These are phyloP conservation scores for Umbelopsis sp. DNA, from an alignment of 192 early-diverging fungal genomes.

Conservation along the genomic window DNA sequence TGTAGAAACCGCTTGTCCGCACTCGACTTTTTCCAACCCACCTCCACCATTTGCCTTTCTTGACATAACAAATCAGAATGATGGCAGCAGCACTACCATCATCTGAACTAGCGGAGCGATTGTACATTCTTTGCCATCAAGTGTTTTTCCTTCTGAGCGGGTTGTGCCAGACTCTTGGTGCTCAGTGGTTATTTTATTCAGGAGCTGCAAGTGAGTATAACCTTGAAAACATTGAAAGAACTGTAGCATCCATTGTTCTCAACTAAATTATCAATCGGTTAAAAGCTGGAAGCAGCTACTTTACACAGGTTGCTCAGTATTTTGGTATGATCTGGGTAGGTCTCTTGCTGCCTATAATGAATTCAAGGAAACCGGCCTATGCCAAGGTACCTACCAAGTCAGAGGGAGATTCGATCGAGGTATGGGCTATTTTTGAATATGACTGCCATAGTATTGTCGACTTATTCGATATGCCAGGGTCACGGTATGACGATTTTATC, in stretches of 20 bases:
- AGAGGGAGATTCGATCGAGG: slow-evolving; percentile 18
- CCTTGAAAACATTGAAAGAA: background rate
- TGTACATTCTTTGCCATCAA: slow-evolving; percentile 47
- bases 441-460: too few relatives aligned
- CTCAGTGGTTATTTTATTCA: slow-evolving; percentile 61
- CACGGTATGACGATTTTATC: background rate
- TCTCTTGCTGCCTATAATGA: slow-evolving; percentile 36
- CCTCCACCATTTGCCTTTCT: background rate
- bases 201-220: slow-evolving; percentile 57
- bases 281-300: slow-evolving; percentile 35
- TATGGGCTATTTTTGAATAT: too few relatives aligned
- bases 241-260: background rate
- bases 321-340: slow-evolving; percentile 44
- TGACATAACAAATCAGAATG: background rate
- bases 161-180: slow-evolving; percentile 51
- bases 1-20: background rate
- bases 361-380: slow-evolving; percentile 19
- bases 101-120: background rate
- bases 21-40: background rate
- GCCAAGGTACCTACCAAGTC: background rate
- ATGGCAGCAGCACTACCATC: background rate
- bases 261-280: background rate
- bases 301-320: slow-evolving; percentile 34
- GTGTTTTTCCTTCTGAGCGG: slow-evolving; percentile 51
- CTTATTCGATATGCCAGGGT: background rate